Conservation (phyloP, 2,329 filamentous ascomycete species). For the Fusarium continuum region DNA sequence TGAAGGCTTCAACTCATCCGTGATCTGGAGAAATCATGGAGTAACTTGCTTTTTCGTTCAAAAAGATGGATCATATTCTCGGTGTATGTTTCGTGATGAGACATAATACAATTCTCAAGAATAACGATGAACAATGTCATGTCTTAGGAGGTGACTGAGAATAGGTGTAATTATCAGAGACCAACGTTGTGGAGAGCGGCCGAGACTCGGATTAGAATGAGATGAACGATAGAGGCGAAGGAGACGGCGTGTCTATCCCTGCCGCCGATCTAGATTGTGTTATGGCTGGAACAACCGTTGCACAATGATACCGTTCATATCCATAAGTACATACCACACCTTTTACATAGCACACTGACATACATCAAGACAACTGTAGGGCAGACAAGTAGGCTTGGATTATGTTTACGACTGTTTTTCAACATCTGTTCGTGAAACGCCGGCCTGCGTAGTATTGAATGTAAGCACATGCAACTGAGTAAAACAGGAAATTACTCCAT, state of each 20-base stretch:
- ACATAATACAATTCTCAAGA: background rate
- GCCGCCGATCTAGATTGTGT: constrained; percentile 4
- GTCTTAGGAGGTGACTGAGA: background rate
- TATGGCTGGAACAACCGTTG: background rate
- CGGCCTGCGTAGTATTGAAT: background rate
- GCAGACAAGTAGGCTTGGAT: background rate
- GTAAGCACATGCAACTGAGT: background rate
- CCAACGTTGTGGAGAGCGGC: background rate
- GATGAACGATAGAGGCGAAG: background rate
- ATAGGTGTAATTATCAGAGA: too few species aligned
- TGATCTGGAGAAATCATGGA: background rate
- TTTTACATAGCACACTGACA: background rate
- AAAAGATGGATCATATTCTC: background rate
- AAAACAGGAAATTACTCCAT: background rate
- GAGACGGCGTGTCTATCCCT: constrained; percentile 9
- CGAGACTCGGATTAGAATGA: background rate
- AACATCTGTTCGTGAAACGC: constrained; percentile 12
- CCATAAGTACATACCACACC: background rate
- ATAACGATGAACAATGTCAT: background rate
- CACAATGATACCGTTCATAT: background rate
- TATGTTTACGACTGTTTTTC: background rate
- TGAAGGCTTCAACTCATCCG: background rate
- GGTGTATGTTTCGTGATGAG: background rate
- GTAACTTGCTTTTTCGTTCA: background rate
- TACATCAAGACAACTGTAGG: background rate